A percentile compares a stretch with the other conserved stretches of the same genome.
phyloP scores from a whole-genome alignment of 306 rosid genomes.

The Lathyrus aphaca region DNA sequence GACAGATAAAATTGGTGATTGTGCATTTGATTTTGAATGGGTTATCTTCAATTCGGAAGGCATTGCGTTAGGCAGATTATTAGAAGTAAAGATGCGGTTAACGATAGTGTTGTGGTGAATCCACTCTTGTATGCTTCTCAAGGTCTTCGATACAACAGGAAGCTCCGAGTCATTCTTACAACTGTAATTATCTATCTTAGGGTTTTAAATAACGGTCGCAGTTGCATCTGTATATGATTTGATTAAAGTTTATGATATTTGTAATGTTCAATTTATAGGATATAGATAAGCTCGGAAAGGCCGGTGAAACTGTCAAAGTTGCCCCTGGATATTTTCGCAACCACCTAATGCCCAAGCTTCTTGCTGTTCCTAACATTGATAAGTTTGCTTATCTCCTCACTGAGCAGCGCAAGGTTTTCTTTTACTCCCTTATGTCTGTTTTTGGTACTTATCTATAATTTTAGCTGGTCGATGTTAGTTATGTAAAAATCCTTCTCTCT shows the following conservation, averaged over 20 bases:
- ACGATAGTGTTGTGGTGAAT: slow-evolving; percentile 53
- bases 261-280: slow-evolving; percentile 46
- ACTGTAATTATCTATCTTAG: slow-evolving; percentile 48
- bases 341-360: slow-evolving; percentile 92
- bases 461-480: slow-evolving; percentile 21
- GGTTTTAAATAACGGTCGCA: background rate
- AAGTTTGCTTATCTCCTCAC: slow-evolving; percentile 75
- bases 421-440: slow-evolving; percentile 3
- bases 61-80: slow-evolving; percentile 62
- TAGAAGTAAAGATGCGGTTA: slow-evolving; percentile 48
- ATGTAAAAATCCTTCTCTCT: slow-evolving; percentile 9
- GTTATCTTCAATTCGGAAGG: slow-evolving; percentile 61
- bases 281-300: slow-evolving; percentile 81
- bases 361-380: slow-evolving; percentile 88
- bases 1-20: background rate
- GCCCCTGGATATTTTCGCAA: slow-evolving; percentile 92
- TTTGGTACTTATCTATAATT: background rate
- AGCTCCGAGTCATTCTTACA: slow-evolving; percentile 81
- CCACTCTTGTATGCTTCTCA: slow-evolving; percentile 69
- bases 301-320: slow-evolving; percentile 87
- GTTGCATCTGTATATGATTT: background rate
- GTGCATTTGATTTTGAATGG: slow-evolving; percentile 45
- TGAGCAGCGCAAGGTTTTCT: slow-evolving; percentile 72
- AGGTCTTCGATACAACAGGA: slow-evolving; percentile 71
- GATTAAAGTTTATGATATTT: slow-evolving; percentile 9